A percentile compares a stretch with the other conserved stretches of the same genome.
Conservation (phyloP, 1,284 basidiomycete genomes). For the Moniliophthora roreri region DNA sequence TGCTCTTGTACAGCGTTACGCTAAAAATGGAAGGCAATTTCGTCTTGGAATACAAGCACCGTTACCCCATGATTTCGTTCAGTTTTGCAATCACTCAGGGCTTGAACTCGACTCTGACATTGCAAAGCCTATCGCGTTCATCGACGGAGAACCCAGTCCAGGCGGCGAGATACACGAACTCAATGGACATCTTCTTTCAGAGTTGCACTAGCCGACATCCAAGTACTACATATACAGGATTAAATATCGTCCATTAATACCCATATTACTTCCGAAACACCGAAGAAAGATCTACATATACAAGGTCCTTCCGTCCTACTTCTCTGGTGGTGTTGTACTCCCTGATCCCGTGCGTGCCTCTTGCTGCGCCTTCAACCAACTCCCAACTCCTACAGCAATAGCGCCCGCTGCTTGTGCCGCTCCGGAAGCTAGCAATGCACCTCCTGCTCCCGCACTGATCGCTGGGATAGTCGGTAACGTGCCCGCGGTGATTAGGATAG, state of each 20-base stretch:
- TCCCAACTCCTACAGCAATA: constrained; percentile 70
- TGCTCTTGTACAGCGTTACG: constrained; percentile 42
- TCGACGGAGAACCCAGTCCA: constrained; percentile 37
- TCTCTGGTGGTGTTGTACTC: not conserved
- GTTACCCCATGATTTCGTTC: constrained; percentile 49
- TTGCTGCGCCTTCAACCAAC: constrained; percentile 43
- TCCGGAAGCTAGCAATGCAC: constrained; percentile 65
- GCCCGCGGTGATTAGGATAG: constrained; percentile 74
- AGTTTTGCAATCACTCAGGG: constrained; percentile 41
- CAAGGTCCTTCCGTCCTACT: not conserved
- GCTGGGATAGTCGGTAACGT: constrained; percentile 69
- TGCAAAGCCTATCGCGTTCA: constrained; percentile 42
- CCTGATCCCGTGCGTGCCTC: constrained; percentile 13
- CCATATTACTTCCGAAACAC: not conserved
- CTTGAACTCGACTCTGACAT: constrained; percentile 38
- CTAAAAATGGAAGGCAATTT: constrained; percentile 45
- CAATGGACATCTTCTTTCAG: constrained; percentile 37
- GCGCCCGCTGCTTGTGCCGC: constrained; percentile 75
- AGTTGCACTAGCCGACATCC: not conserved
- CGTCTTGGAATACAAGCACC: constrained; percentile 52
- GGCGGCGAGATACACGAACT: constrained; percentile 37
- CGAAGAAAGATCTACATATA: not conserved
- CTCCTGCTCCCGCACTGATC: constrained; percentile 63
- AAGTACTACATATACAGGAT: not conserved
- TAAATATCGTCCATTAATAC: not conserved